These are phyloP conservation scores for Phytophthora pinifolia DNA, from an alignment of 352 stramenopile species.

Conservation along the genomic window DNA sequence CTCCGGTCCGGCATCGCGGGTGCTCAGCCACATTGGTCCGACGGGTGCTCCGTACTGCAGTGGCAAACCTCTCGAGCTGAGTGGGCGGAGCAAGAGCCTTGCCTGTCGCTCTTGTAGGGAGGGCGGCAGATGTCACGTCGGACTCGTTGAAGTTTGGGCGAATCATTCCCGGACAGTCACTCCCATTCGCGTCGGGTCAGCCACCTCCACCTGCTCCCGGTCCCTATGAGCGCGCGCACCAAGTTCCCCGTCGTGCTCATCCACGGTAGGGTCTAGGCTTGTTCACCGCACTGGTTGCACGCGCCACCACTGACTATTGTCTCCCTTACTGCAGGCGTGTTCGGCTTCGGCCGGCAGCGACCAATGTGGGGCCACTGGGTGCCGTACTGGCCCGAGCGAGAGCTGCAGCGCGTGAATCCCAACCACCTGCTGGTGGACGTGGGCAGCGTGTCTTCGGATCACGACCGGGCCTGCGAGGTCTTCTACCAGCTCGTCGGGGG, in stretches of 20 bases:
- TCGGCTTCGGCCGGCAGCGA: conserved; percentile 50
- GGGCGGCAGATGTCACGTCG: too few relatives aligned
- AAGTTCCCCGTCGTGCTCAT: conserved; percentile 66
- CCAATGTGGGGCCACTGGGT: conserved; percentile 47
- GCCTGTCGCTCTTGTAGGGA: too few relatives aligned
- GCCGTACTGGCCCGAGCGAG: conserved; percentile 60
- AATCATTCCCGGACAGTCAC: too few relatives aligned
- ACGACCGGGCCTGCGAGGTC: conserved; percentile 65
- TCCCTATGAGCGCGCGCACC: conserved; percentile 35
- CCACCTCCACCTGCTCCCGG: too few relatives aligned
- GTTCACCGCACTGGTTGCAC: background rate
- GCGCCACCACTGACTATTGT: too few relatives aligned
- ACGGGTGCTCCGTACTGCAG: too few relatives aligned
- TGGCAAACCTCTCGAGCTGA: too few relatives aligned
- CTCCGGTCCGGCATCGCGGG: too few relatives aligned
- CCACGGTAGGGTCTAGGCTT: conserved; percentile 34
- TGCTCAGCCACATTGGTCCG: too few relatives aligned
- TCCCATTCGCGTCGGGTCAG: too few relatives aligned
- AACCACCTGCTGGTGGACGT: conserved; percentile 69
- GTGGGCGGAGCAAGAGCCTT: too few relatives aligned
- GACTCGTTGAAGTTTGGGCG: too few relatives aligned
- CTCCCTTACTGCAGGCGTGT: conserved; percentile 35
- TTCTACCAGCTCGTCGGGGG: conserved; percentile 70
- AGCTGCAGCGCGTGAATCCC: conserved; percentile 44
- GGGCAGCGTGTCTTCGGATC: conserved; percentile 58